Evolutionary conservation across 2,329 filamentous ascomycete genomes (phyloP), one percentile per base, ranked within the genome.

Genomic region (Ampelomyces quisqualis): DNA sequence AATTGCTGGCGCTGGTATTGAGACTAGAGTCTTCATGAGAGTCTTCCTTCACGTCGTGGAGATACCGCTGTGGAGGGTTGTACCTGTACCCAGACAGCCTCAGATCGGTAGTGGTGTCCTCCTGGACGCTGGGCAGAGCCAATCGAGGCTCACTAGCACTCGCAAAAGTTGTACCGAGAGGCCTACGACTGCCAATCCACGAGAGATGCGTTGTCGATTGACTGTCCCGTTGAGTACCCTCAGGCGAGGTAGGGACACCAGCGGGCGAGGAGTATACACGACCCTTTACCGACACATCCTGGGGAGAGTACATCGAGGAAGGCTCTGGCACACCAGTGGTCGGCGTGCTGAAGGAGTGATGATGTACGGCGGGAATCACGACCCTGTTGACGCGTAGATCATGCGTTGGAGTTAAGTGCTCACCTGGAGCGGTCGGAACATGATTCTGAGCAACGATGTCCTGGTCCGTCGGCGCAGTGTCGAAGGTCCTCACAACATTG

Each of bases 41-140:
- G 43, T 75, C 73, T 48, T 76, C 73, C 40, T 75, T 75, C 21
- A 76, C 53, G 31, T 71, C 71, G 9, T 72, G 69, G 11, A 75
- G 64, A 55, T 70, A 56, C 21, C 56, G 55, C 29, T 55, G 33
- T 6, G 48, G 46, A 17, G 47, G 40, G 8, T 67, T 53, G 47
- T 72, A 68, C 34, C 53, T 49, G 33, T 59, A 65, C 15, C 47
- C 38, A 8, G 61, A 61, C 19, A 65, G 38, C 37, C 61, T 60
- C 22, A 69, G 42, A 39, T 66, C 58, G 11, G 65, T 68, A 10
- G 60, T 63, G 11, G 53, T 58, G n/a, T 60, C 56, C 14, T 65
- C 62, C 26, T 55, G 51, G 20, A 45, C 47, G n/a, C 38, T 38
- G 7, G 45, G 29, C 14, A 49, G 37, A 21, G 41, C 40, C 10